Conservation (phyloP, 306 rosid species). For the Quercus wislizeni region DNA sequence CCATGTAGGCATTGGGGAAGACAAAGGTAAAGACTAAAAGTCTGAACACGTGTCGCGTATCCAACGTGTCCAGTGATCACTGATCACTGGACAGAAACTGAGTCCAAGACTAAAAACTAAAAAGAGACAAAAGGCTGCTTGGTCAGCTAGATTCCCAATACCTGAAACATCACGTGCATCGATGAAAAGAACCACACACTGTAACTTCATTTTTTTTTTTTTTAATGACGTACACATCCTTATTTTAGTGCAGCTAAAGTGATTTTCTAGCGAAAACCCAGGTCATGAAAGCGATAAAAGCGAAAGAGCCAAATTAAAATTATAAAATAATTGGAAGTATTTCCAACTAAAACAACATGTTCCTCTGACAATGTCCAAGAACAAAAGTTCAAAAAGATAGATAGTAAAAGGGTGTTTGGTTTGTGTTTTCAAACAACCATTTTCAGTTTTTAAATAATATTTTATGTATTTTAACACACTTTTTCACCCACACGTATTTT, state of each 20-base stretch:
- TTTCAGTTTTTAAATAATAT: too few species aligned
- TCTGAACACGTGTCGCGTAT: too few species aligned
- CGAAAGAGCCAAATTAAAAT: background rate
- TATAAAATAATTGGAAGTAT: background rate
- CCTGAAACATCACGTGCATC: constrained; percentile 52
- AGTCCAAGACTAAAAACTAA: background rate
- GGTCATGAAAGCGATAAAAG: constrained; percentile 14
- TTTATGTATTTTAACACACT: too few species aligned
- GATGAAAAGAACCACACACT: background rate
- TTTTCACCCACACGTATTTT: too few species aligned
- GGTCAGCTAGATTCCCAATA: constrained; percentile 37
- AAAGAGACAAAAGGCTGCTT: constrained; percentile 33
- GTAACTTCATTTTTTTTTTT: background rate
- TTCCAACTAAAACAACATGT: background rate
- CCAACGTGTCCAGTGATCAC: too few species aligned
- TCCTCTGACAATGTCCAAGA: background rate
- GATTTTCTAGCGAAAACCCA: constrained; percentile 28
- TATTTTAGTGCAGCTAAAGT: background rate
- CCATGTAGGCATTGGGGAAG: background rate
- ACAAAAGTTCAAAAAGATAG: too few species aligned
- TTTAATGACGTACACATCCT: background rate
- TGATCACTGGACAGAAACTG: too few species aligned
- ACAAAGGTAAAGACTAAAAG: background rate
- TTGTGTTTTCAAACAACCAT: too few species aligned
- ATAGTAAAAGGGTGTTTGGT: too few species aligned